phyloP scores from a whole-genome alignment of 225 moss, liverwort and hornwort genomes.

The Bryoerythrophyllum caledonicum region DNA sequence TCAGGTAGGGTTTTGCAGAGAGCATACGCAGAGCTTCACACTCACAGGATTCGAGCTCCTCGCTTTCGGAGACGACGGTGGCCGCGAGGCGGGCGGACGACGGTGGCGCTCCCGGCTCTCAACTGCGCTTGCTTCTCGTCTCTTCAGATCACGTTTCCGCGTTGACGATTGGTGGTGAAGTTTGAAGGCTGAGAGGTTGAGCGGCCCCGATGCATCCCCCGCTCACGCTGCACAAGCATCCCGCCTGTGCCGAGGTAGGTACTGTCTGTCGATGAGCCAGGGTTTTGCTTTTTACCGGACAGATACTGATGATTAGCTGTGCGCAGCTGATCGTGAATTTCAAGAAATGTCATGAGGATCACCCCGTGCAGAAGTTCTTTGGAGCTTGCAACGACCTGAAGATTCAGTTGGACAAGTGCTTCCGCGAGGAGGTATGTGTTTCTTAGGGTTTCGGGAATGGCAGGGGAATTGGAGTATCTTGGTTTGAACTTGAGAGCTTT shows the following conservation, averaged over 20 bases:
- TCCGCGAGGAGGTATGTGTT: slow-evolving; percentile 72
- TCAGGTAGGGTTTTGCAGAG: not conserved
- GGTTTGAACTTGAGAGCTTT: not conserved
- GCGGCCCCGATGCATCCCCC: slow-evolving; percentile 82
- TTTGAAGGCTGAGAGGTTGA: not conserved
- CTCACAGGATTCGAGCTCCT: not conserved
- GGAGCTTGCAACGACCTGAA: slow-evolving; percentile 92
- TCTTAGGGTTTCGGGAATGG: not conserved
- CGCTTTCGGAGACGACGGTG: not conserved
- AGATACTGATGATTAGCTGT: not conserved
- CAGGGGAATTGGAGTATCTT: not conserved
- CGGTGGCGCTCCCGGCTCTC: not conserved
- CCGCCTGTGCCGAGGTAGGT: slow-evolving; percentile 94
- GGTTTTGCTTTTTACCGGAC: not conserved
- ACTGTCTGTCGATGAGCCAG: not conserved
- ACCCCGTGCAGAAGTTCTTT: slow-evolving; percentile 85
- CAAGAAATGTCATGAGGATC: slow-evolving; percentile 93
- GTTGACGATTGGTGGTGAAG: not conserved
- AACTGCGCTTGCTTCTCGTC: not conserved
- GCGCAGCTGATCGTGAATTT: slow-evolving; percentile 80
- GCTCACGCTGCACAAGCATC: slow-evolving; percentile 91
- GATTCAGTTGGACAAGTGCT: slow-evolving; percentile 81
- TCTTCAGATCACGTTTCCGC: not conserved
- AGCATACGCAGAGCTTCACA: not conserved
- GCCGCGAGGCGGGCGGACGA: not conserved